Evolutionary conservation across 1,139 yeast species (phyloP).

Genomic region (Fermentozyma sake): DNA sequence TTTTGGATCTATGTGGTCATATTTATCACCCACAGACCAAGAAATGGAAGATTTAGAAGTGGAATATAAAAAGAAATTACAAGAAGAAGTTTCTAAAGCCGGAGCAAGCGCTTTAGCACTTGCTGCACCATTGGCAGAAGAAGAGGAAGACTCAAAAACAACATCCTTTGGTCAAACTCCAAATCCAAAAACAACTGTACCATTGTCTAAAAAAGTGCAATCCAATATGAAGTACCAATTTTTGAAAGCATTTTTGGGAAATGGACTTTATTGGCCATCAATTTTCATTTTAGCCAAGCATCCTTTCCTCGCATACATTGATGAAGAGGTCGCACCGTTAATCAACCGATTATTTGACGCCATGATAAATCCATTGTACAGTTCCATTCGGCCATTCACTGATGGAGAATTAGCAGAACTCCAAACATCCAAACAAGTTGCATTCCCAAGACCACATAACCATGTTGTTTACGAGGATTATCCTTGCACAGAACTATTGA

Average conservation of each 20-base stretch:
- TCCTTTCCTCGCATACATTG: slow-evolving; percentile 60
- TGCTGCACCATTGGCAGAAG: slow-evolving; percentile 80
- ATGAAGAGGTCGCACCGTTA: slow-evolving; percentile 47
- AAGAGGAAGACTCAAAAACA: slow-evolving; percentile 46
- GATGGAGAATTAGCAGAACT: slow-evolving; percentile 18
- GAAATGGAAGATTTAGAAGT: slow-evolving; percentile 41
- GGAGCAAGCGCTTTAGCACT: slow-evolving; percentile 78
- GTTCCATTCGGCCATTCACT: slow-evolving; percentile 12
- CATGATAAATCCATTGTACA: slow-evolving; percentile 50
- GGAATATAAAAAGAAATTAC: slow-evolving; percentile 47
- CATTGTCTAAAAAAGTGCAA: slow-evolving; percentile 10
- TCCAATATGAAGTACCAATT: slow-evolving; percentile 34
- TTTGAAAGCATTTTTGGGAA: slow-evolving; percentile 50
- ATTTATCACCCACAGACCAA: slow-evolving; percentile 44
- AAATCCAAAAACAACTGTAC: slow-evolving; percentile 2
- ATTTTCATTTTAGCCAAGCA: slow-evolving; percentile 54
- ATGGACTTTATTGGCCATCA: slow-evolving; percentile 65
- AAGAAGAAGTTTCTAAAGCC: slow-evolving; percentile 60
- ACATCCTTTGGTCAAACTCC: slow-evolving; percentile 4
- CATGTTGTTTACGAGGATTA: slow-evolving; percentile 27
- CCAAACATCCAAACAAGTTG: slow-evolving; percentile 19
- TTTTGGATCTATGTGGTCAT: slow-evolving; percentile 57
- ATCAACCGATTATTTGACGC: slow-evolving; percentile 48
- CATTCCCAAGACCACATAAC: slow-evolving; percentile 30
- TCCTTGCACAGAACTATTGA: slow-evolving; percentile 14